A percentile compares a stretch with the other conserved stretches of the same genome.
These are phyloP conservation scores for Lasiosphaeriaceae sp. DNA, from an alignment of 495 filamentous ascomycete genomes.

Conservation along the genomic window DNA sequence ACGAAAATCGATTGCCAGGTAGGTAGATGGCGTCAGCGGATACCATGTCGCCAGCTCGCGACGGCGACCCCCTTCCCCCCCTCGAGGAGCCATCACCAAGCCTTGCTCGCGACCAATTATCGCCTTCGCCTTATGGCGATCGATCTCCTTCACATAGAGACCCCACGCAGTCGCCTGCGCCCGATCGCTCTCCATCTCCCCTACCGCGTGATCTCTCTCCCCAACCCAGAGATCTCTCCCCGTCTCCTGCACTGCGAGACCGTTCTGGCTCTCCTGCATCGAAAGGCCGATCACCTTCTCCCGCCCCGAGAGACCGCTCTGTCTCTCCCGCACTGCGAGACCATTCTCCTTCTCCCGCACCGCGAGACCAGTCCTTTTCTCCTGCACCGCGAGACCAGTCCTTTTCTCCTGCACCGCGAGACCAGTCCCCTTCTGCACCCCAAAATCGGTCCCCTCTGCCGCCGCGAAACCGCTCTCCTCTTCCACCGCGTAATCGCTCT, in stretches of 20 bases:
- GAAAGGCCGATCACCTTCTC: too few relatives aligned
- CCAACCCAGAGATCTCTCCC: conserved; percentile 8
- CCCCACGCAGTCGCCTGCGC: too few relatives aligned
- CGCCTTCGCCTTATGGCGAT: too few relatives aligned
- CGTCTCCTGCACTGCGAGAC: too few relatives aligned
- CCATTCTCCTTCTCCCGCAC: conserved; percentile 7
- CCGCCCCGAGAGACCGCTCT: too few relatives aligned
- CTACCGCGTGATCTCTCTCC: conserved; percentile 6
- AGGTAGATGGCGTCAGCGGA: conserved; percentile 24
- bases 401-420: conserved; percentile 7
- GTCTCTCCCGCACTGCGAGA: conserved; percentile 3
- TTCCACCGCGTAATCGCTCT: conserved; percentile 2
- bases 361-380: conserved; percentile 11
- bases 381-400: conserved; percentile 3
- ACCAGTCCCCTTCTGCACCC: conserved; percentile 13
- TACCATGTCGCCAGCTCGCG: conserved; percentile 23
- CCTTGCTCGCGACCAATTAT: too few relatives aligned
- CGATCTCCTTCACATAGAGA: too few relatives aligned
- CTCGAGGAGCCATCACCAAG: conserved; percentile 13
- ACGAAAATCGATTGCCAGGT: neutral
- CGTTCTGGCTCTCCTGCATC: too few relatives aligned
- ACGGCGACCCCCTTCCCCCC: too few relatives aligned
- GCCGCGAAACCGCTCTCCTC: conserved; percentile 4
- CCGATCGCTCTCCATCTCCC: conserved; percentile 4
- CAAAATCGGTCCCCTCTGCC: neutral